A percentile compares a stretch with the other conserved stretches of the same genome.
These are phyloP conservation scores for Ascochyta rabiei DNA, from an alignment of 2,329 filamentous ascomycete species.

Conservation along the genomic window DNA sequence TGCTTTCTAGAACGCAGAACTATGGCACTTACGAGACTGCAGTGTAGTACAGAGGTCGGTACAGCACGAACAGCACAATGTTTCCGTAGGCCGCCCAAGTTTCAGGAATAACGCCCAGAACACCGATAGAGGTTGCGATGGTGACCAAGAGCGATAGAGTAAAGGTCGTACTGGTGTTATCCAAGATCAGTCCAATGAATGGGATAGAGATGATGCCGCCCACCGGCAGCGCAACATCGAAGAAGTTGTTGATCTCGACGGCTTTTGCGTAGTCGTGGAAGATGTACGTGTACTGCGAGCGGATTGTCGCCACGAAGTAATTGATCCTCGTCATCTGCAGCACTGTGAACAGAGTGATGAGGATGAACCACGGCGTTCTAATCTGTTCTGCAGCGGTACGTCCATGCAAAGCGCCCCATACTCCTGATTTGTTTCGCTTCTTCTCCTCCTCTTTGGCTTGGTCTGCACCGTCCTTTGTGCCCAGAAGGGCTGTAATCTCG, in stretches of 20 bases:
- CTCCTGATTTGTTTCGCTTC: conserved; percentile 73
- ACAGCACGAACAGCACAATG: conserved; percentile 79
- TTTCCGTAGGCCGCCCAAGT: conserved; percentile 77
- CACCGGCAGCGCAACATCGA: conserved; percentile 82
- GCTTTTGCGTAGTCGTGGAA: conserved; percentile 68
- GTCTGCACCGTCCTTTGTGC: conserved; percentile 66
- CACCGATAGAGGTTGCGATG: conserved; percentile 74
- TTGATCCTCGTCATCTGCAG: conserved; percentile 77
- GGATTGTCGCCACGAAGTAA: conserved; percentile 89
- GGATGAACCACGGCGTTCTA: conserved; percentile 78
- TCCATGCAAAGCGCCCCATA: conserved; percentile 86
- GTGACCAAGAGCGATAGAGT: conserved; percentile 74
- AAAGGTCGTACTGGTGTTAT: conserved; percentile 73
- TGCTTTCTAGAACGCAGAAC: background rate
- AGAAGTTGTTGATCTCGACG: conserved; percentile 77
- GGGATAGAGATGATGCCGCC: conserved; percentile 86
- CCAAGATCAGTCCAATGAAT: conserved; percentile 81
- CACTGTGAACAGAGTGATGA: conserved; percentile 80
- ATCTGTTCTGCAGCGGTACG: conserved; percentile 75
- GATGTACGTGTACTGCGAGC: conserved; percentile 79
- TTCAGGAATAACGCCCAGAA: conserved; percentile 75
- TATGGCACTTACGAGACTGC: conserved; percentile 67
- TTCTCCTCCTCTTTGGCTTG: conserved; percentile 70
- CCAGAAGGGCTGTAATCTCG: conserved; percentile 76
- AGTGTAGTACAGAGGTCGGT: conserved; percentile 89